Conservation (phyloP, 73 alveolate genomes). For the Effrenium voratum region DNA sequence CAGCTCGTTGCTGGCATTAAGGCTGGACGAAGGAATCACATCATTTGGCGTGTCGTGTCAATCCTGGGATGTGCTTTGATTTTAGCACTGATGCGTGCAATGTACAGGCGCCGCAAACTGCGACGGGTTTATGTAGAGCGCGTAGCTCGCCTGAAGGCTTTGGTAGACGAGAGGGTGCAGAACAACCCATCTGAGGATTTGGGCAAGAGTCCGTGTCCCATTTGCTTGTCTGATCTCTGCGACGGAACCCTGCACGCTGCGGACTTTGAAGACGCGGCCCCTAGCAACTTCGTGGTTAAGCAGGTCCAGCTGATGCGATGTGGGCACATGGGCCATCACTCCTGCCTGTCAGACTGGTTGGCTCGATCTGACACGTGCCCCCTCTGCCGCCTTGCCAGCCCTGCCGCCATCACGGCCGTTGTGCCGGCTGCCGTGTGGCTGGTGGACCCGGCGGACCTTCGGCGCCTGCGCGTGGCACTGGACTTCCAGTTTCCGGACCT, state of each 20-base stretch:
- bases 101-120: neutral
- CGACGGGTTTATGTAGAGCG: neutral
- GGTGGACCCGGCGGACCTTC: neutral
- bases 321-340: neutral
- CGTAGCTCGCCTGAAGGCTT: neutral
- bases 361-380: neutral
- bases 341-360: neutral
- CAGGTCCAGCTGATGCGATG: neutral
- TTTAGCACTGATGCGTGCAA: neutral
- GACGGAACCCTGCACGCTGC: neutral
- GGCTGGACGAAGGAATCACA: too few species aligned
- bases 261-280: neutral
- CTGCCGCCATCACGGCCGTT: neutral
- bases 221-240: neutral
- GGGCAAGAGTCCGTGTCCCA: neutral
- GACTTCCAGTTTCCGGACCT: slow-evolving; percentile 1
- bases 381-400: neutral
- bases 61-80: neutral
- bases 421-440: neutral
- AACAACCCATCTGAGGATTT: neutral
- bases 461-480: neutral
- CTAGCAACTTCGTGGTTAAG: neutral
- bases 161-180: neutral
- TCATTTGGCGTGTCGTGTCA: neutral
- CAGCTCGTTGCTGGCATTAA: neutral